Base-by-base conservation (phyloP, 345 rosid genomes). In the Salix arbutifolia region DNA sequence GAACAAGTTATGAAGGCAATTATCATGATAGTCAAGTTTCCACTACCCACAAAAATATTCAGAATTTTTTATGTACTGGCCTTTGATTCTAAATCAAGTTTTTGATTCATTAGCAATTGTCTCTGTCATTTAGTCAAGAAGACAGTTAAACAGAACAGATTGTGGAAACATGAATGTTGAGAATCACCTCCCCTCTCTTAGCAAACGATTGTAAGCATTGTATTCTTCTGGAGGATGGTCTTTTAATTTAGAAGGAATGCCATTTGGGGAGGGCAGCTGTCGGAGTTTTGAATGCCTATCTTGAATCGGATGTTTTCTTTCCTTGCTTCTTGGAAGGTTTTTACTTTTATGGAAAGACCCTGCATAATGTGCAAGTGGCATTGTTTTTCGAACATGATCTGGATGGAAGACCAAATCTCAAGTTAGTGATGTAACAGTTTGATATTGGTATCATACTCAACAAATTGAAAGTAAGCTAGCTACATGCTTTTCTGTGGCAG, bases 111-210 rank as follows among this genome's bases (percentile, higher is more conserved):
- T 48, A 11, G 31, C 46, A 6, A 8, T 35, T 52, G 19, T 76
- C 65, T 67, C 26, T 16, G 26, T 44, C 9, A 76, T 21, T 40
- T 46, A 44, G 65, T 31, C 61, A 40, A 61, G 79, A 33, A 69
- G 30, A 70, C 3, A 31, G 65, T 17, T 70, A 13, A 40, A 69
- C 38, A 58, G 31, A 12, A 46, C 37, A 33, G 46, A 42, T 10
- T 19, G 46, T 62, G 56, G 62, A 71, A 60, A 62, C 58, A 18
- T 71, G 73, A 64, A 74, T 60, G 73, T 30, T 42, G 71, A 64
- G 25, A 46, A 19, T 85, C 89, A 94, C 97, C 98, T 94, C 76
- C 96, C 93, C 52, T 74, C 84, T 84, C 87, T 85, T 70, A 94
- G 85, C 75, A 90, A 85, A 74, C 73, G 74, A 85, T 91, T 71